Evolutionary conservation across 306 rosid genomes (phyloP).

Genomic region (Citrullus mucosospermus): DNA sequence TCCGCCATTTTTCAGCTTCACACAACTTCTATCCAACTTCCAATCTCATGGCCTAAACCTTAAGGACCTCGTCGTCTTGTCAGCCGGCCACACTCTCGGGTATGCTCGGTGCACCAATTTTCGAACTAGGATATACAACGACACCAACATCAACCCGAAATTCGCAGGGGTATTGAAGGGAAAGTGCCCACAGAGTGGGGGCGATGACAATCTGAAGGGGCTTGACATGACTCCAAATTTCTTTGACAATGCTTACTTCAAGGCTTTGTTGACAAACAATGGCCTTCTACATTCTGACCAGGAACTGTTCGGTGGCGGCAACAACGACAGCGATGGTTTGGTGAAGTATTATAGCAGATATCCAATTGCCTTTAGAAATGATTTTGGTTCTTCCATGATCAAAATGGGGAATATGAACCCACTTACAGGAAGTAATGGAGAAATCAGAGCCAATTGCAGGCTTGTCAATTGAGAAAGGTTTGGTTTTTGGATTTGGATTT

Average conservation of each 20-base stretch:
- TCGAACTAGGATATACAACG: slow-evolving; percentile 18
- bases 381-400: slow-evolving; percentile 23
- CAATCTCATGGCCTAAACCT: slow-evolving; percentile 25
- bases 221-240: background rate
- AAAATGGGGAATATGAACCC: slow-evolving; percentile 29
- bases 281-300: slow-evolving; percentile 33
- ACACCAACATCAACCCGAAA: slow-evolving; percentile 13
- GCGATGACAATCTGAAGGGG: slow-evolving; percentile 3
- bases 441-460: slow-evolving; percentile 20
- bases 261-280: slow-evolving; percentile 4
- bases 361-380: background rate
- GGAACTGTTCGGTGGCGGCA: slow-evolving; percentile 21
- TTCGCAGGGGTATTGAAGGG: slow-evolving; percentile 11
- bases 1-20: slow-evolving; percentile 11
- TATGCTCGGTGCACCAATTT: slow-evolving; percentile 12
- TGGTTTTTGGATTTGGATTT: background rate
- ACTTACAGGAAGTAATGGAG: slow-evolving; percentile 21
- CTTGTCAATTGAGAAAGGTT: background rate
- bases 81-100: slow-evolving; percentile 26
- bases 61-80: slow-evolving; percentile 18
- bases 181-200: slow-evolving; percentile 17
- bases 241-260: slow-evolving; percentile 22
- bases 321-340: slow-evolving; percentile 6
- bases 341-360: slow-evolving; percentile 8
- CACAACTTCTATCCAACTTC: slow-evolving; percentile 25